Conservation (phyloP, 352 stramenopile species). For the Pythium rishiriense region DNA sequence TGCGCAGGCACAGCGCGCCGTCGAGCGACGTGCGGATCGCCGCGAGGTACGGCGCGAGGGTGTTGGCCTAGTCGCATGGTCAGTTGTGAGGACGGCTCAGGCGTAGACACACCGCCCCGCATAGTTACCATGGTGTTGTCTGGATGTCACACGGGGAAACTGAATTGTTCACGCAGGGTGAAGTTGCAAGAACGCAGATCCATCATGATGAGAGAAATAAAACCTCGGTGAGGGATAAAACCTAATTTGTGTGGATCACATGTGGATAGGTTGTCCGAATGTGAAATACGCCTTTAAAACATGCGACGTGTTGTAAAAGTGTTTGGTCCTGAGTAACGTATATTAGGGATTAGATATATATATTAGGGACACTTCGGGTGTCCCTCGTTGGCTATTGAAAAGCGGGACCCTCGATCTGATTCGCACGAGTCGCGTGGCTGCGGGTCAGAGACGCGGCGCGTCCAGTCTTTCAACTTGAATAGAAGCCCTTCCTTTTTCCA, state of each 20-base stretch:
- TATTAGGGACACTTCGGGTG: background rate
- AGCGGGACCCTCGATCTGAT: conserved; percentile 15
- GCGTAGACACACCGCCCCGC: background rate
- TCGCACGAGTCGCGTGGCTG: conserved; percentile 12
- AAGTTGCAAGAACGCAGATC: background rate
- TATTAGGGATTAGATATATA: too few species aligned
- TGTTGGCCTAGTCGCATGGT: conserved; percentile 52
- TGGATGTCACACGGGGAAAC: background rate
- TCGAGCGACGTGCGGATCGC: conserved; percentile 92
- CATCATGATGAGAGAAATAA: background rate
- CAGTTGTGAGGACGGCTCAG: background rate
- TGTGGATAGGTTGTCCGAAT: background rate
- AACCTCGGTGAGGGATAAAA: background rate
- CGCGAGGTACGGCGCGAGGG: conserved; percentile 91
- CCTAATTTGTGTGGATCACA: background rate
- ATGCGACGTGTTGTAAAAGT: background rate
- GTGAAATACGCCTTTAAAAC: background rate
- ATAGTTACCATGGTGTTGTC: background rate
- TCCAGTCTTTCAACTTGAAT: background rate
- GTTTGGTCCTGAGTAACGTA: too few species aligned
- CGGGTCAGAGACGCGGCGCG: background rate
- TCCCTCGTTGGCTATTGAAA: background rate
- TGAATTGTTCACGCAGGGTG: background rate
- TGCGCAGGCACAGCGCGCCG: conserved; percentile 91
- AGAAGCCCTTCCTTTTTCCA: conserved; percentile 2